A percentile compares a stretch with the other conserved stretches of the same genome.
phyloP scores from a whole-genome alignment of 2,329 filamentous ascomycete genomes.

The Ophiostoma novo-ulmi region DNA sequence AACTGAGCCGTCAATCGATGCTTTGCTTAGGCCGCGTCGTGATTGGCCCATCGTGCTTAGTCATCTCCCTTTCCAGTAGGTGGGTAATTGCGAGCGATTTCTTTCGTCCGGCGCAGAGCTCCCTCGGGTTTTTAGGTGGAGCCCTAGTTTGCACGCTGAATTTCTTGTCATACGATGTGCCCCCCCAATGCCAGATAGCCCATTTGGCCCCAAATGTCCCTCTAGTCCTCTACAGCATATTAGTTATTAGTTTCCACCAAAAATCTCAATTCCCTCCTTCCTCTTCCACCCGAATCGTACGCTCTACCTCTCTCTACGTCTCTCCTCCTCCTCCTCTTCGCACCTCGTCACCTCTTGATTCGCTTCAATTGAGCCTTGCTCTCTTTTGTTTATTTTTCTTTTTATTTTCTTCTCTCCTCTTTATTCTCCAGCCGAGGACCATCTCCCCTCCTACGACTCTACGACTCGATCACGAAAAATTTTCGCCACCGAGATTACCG shows the following conservation, averaged over 20 bases:
- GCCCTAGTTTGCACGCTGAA: constrained; percentile 18
- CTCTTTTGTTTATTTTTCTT: not conserved
- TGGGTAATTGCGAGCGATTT: constrained; percentile 29
- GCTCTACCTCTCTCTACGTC: not conserved
- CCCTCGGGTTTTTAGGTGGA: constrained; percentile 25
- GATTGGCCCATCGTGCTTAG: constrained; percentile 20
- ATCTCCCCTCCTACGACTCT: constrained; percentile 14
- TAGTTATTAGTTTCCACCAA: constrained; percentile 13
- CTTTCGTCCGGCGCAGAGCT: constrained; percentile 27
- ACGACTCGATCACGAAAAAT: constrained; percentile 17
- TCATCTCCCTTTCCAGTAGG: constrained; percentile 19
- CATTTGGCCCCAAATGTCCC: not conserved
- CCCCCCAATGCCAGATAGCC: not conserved
- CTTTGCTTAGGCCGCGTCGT: constrained; percentile 16
- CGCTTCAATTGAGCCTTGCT: constrained; percentile 15
- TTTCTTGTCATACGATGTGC: constrained; percentile 28
- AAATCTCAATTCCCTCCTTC: constrained; percentile 23
- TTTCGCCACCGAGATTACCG: constrained; percentile 18
- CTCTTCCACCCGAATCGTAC: constrained; percentile 23
- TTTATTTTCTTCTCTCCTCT: not conserved
- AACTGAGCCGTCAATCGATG: not conserved
- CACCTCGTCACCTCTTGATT: not conserved
- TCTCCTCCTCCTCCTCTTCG: not conserved
- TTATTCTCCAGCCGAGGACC: not conserved
- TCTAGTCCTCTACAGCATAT: not conserved